Conservation (phyloP, 1,139 yeast species). For the Taphrina populina region DNA sequence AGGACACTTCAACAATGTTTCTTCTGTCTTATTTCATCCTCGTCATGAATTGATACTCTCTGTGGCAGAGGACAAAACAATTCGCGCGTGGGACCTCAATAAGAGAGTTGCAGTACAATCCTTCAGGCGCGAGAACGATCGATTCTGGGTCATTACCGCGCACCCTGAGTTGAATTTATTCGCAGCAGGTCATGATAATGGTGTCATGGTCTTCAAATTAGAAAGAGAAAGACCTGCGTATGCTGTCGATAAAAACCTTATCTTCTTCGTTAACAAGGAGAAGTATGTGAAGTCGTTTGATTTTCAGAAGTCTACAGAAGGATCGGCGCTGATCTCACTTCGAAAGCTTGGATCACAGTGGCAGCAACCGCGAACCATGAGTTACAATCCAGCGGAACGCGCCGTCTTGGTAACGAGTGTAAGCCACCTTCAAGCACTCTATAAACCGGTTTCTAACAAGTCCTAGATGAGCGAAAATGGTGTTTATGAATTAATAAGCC, state of each 20-base stretch:
- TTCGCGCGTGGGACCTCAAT: constrained; percentile 95
- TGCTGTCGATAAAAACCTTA: constrained; percentile 64
- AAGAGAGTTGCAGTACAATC: constrained; percentile 91
- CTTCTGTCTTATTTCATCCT: constrained; percentile 89
- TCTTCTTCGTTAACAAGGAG: constrained; percentile 76
- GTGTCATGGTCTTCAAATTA: constrained; percentile 96
- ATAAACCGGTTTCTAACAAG: background rate
- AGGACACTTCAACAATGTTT: constrained; percentile 92
- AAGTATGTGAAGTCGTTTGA: constrained; percentile 82
- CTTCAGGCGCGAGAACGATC: constrained; percentile 88
- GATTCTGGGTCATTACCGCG: constrained; percentile 88
- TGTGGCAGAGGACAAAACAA: constrained; percentile 95
- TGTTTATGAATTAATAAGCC: constrained; percentile 68
- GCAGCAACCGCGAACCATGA: constrained; percentile 78
- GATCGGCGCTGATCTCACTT: constrained; percentile 68
- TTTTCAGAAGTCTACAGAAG: constrained; percentile 59
- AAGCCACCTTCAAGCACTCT: background rate
- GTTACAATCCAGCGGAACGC: constrained; percentile 90
- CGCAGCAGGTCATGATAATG: constrained; percentile 96
- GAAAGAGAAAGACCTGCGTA: constrained; percentile 97
- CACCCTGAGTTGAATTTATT: constrained; percentile 89
- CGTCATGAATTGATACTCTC: constrained; percentile 88
- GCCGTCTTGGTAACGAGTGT: constrained; percentile 67
- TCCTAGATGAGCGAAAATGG: constrained; percentile 62
- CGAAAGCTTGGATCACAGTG: constrained; percentile 82